phyloP scores from a whole-genome alignment of 148 eudicot species.

The Amaranthus cruentus region DNA sequence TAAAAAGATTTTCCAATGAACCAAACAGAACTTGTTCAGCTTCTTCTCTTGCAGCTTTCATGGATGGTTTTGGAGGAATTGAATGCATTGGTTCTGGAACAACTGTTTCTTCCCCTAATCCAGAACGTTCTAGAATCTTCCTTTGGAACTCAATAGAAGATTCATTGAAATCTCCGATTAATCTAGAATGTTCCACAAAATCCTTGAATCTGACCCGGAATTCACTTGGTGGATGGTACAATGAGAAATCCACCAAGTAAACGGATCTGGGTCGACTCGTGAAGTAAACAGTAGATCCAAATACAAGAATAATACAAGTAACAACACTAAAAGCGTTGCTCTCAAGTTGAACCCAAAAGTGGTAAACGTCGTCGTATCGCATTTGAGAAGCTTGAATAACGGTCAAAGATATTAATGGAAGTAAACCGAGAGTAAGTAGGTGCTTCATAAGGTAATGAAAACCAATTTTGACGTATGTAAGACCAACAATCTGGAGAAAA shows the following conservation, averaged over 20 bases:
- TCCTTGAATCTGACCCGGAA: slow-evolving; percentile 25
- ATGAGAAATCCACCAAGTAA: slow-evolving; percentile 51
- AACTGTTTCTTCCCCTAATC: slow-evolving; percentile 53
- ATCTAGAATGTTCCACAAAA: slow-evolving; percentile 36
- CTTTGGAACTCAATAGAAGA: slow-evolving; percentile 50
- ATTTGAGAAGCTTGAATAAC: slow-evolving; percentile 45
- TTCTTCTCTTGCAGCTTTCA: slow-evolving; percentile 53
- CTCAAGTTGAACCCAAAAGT: slow-evolving; percentile 41
- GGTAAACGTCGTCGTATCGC: slow-evolving; percentile 43
- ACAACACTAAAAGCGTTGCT: slow-evolving; percentile 32
- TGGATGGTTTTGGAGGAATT: slow-evolving; percentile 49
- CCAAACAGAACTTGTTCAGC: slow-evolving; percentile 56
- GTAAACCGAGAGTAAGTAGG: slow-evolving; percentile 36
- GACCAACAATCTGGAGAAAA: slow-evolving; percentile 43
- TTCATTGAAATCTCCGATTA: slow-evolving; percentile 47
- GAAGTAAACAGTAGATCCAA: slow-evolving; percentile 42
- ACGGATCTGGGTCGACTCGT: slow-evolving; percentile 47
- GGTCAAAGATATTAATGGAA: slow-evolving; percentile 36
- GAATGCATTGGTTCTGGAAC: slow-evolving; percentile 45
- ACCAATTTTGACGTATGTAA: slow-evolving; percentile 54
- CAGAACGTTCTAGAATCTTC: slow-evolving; percentile 53
- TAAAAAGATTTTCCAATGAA: slow-evolving; percentile 40
- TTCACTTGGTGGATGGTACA: slow-evolving; percentile 39
- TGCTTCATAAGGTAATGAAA: slow-evolving; percentile 53
- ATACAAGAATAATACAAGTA: slow-evolving; percentile 25